Evolutionary conservation across 352 stramenopile species (phyloP), one percentile per base, ranked within the genome.

Genomic region (Phytophthora sp.): DNA sequence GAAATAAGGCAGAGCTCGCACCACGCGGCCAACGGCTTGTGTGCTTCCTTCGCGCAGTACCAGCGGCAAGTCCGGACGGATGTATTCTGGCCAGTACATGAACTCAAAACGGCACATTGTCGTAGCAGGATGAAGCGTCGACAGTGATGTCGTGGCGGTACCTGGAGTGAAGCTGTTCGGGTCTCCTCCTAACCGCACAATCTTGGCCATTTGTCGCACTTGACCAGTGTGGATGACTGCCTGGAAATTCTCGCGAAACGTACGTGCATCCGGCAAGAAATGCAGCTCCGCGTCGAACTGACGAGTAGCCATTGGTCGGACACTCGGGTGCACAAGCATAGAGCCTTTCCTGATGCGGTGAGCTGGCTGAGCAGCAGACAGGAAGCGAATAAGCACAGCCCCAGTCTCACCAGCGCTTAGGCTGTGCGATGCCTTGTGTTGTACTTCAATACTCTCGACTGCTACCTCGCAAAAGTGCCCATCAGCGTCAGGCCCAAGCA

Each of bases 71-170:
- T 95, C 81, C 0, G 84, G 84, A 26, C 82, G 86, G 57, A 95
- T 81, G 61, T 93, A 93, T 73, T 95, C 86, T 0, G 86, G 82
- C 77, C 83, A 92, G 76, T 95, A 91, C 76, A 95, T 89, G 68
- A 95, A 95, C 57, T 93, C 82, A 30, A 95, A 93, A 24, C 86
- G 84, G 41, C 86, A 92, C 38, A 90, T 78, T 42, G 73, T 85
- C 20, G 69, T 71, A 47, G 72, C 30, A 58, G 80, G 49, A 35
- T 60, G 42, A 49, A 66, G 52, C 31, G n/a, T 62, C 18, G 45
- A n/a, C n/a, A n/a, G n/a, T n/a, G n/a, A n/a, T n/a, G n/a, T n/a
- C n/a, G n/a, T n/a, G n/a, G n/a, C n/a, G n/a, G n/a, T n/a, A n/a
- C n/a, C 63, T 12, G 30, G 35, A 42, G 20, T 41, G 26, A 46